Evolutionary conservation across 805 yeast species (phyloP).

Genomic region (Barnettozyma wickerhamii): DNA sequence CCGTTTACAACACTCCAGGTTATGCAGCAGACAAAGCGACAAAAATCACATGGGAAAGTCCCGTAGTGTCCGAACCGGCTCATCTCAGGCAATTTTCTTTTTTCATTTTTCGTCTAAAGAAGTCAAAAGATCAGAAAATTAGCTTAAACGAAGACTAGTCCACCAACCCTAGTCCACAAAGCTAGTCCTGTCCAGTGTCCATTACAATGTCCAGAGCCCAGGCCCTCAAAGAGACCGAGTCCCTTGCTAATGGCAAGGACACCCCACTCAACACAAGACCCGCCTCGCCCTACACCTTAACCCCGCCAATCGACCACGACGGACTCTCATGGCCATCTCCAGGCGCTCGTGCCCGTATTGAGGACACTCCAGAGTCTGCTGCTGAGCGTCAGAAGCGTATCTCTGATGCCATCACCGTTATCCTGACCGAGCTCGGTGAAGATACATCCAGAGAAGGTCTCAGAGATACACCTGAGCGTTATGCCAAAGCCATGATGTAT

Average conservation of each 20-base stretch:
- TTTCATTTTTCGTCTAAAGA: not conserved
- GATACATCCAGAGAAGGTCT: slow-evolving; percentile 86
- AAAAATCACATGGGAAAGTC: too few species aligned
- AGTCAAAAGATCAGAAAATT: not conserved
- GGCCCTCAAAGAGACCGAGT: not conserved
- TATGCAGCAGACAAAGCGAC: too few species aligned
- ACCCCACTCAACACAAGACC: slow-evolving; percentile 73
- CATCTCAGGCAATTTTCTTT: too few species aligned
- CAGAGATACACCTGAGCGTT: slow-evolving; percentile 90
- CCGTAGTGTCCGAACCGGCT: not conserved
- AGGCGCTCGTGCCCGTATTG: slow-evolving; percentile 78
- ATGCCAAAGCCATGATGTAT: slow-evolving; percentile 93
- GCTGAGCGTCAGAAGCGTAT: slow-evolving; percentile 67
- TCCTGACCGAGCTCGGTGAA: slow-evolving; percentile 80
- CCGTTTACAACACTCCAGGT: too few species aligned
- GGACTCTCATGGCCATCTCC: slow-evolving; percentile 92
- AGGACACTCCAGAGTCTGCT: slow-evolving; percentile 62
- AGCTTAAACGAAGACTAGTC: too few species aligned
- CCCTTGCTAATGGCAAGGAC: slow-evolving; percentile 4
- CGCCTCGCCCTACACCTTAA: slow-evolving; percentile 76
- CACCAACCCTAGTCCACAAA: not conserved
- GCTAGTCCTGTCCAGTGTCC: too few species aligned
- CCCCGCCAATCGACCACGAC: slow-evolving; percentile 84
- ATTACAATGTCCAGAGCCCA: slow-evolving; percentile 1
- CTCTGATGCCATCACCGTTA: slow-evolving; percentile 71